Evolutionary conservation across 2,329 filamentous ascomycete genomes (phyloP).

Genomic region (Nothophoma quercina): DNA sequence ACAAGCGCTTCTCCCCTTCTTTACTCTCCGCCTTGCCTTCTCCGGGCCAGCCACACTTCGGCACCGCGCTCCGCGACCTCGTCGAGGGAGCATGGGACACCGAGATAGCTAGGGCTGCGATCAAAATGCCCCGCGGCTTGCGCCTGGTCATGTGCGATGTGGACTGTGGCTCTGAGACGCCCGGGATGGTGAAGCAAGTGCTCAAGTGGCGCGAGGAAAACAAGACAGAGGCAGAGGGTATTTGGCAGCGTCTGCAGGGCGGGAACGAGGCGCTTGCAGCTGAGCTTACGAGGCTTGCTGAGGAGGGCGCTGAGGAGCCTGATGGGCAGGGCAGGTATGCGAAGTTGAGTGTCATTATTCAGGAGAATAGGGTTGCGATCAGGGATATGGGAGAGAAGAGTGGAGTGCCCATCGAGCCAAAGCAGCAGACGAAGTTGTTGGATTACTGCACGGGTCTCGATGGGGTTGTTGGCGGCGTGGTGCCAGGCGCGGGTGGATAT

Average conservation of each 20-base stretch:
- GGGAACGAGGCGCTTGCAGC: conserved; percentile 75
- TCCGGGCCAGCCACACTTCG: conserved; percentile 72
- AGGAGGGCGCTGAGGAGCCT: conserved; percentile 33
- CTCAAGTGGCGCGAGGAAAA: conserved; percentile 79
- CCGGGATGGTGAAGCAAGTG: conserved; percentile 94
- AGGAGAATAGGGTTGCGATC: conserved; percentile 66
- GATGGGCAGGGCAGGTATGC: conserved; percentile 44
- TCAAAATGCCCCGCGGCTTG: conserved; percentile 75
- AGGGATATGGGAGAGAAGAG: conserved; percentile 77
- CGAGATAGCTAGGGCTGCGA: conserved; percentile 72
- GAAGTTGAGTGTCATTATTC: conserved; percentile 61
- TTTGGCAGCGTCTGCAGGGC: conserved; percentile 79
- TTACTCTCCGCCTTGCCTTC: conserved; percentile 74
- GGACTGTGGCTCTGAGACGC: conserved; percentile 90
- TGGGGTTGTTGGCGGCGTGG: conserved; percentile 89
- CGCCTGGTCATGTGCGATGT: conserved; percentile 94
- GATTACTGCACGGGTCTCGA: conserved; percentile 75
- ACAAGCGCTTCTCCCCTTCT: conserved; percentile 87
- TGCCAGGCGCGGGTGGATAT: conserved; percentile 92
- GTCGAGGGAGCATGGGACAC: conserved; percentile 81
- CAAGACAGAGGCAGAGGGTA: conserved; percentile 66
- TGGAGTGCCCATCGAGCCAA: conserved; percentile 87
- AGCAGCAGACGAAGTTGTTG: conserved; percentile 81
- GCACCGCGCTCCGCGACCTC: conserved; percentile 66
- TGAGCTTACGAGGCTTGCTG: conserved; percentile 64